A percentile compares a stretch with the other conserved stretches of the same genome.
Evolutionary conservation across 2,329 filamentous ascomycete genomes (phyloP).

Genomic region (Venturia effusa): DNA sequence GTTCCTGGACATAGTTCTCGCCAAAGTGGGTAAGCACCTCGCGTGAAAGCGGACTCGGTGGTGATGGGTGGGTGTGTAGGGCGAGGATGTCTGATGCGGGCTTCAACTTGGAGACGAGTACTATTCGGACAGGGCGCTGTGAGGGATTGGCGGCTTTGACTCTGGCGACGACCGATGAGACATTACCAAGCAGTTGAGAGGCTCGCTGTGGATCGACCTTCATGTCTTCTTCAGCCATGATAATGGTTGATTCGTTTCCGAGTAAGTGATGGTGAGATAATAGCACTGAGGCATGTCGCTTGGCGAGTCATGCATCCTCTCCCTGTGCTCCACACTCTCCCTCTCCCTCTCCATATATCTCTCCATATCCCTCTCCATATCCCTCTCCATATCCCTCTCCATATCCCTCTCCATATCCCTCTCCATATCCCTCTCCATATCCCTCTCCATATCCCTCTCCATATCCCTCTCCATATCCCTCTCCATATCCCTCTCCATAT

Average conservation of each 20-base stretch:
- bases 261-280: neutral
- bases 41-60: constrained; percentile 18
- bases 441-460: too few species aligned
- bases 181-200: constrained; percentile 34
- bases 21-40: constrained; percentile 60
- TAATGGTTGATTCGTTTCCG: neutral
- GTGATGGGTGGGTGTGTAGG: constrained; percentile 46
- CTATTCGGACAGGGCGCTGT: constrained; percentile 54
- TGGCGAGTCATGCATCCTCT: neutral
- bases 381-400: too few species aligned
- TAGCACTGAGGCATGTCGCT: neutral
- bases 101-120: constrained; percentile 95
- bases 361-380: too few species aligned
- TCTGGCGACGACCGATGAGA: constrained; percentile 17
- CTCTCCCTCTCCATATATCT: too few species aligned
- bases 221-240: constrained; percentile 5
- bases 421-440: too few species aligned
- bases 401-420: too few species aligned
- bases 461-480: too few species aligned
- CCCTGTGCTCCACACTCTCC: too few species aligned
- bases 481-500: too few species aligned
- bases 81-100: constrained; percentile 83
- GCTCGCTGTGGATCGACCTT: constrained; percentile 22
- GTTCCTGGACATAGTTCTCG: constrained; percentile 81
- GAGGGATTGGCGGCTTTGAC: constrained; percentile 13